A percentile compares a stretch with the other conserved stretches of the same genome.
Conservation (phyloP, 2,329 filamentous ascomycete genomes). For the Simplicillium sp. region DNA sequence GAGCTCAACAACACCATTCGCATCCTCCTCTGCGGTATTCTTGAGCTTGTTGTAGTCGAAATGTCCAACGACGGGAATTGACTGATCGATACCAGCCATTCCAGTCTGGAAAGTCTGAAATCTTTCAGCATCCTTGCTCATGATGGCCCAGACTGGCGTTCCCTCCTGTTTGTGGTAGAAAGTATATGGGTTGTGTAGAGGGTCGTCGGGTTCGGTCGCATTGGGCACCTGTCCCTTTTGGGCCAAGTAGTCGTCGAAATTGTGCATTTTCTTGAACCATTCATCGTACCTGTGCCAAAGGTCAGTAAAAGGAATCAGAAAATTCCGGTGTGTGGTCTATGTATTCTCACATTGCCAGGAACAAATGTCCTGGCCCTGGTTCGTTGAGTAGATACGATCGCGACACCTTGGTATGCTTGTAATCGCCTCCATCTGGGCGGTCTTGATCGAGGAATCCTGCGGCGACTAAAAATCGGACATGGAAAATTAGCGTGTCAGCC, state of each 20-base stretch:
- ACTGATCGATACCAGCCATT: constrained; percentile 21
- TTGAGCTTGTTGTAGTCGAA: constrained; percentile 18
- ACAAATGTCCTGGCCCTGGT: constrained; percentile 18
- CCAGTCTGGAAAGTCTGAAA: constrained; percentile 18
- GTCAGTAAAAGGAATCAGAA: background rate
- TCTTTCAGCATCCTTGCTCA: constrained; percentile 18
- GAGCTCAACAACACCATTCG: constrained; percentile 13
- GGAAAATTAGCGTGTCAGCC: background rate
- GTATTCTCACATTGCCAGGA: constrained; percentile 15
- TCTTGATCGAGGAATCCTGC: constrained; percentile 20
- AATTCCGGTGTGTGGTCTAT: background rate
- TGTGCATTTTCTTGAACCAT: constrained; percentile 22
- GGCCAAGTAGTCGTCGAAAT: constrained; percentile 21
- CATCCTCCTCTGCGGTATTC: constrained; percentile 10
- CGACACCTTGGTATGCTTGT: constrained; percentile 21
- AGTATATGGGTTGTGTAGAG: constrained; percentile 19
- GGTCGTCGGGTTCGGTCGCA: constrained; percentile 16
- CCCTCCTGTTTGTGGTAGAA: constrained; percentile 21
- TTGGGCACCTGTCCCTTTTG: constrained; percentile 10
- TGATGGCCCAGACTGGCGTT: constrained; percentile 21
- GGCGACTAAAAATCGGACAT: constrained; percentile 11
- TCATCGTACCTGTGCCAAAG: constrained; percentile 22
- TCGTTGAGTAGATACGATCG: constrained; percentile 17
- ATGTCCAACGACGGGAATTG: constrained; percentile 20
- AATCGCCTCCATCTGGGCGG: constrained; percentile 14